Base-by-base conservation (phyloP, 345 rosid genomes). In the Cochlearia excelsa region DNA sequence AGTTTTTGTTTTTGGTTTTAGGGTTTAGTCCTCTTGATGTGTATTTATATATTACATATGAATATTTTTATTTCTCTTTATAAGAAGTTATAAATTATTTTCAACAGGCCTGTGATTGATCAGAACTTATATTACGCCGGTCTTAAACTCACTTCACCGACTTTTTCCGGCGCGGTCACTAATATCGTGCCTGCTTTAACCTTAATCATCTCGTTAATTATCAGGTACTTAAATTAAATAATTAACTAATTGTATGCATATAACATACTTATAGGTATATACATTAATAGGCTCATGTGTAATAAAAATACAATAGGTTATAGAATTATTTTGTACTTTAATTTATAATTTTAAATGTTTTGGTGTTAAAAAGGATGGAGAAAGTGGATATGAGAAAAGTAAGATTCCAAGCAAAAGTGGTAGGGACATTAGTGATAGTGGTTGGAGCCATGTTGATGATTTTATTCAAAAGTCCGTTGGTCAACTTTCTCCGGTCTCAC, bases 161-260 rank as follows among this genome's bases (percentile, higher is more conserved):
- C 86, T 29, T 92, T 88, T 74, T 79, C 98, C 9, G 86, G 95
- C 61, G 97, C 95, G 41, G 74, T 88, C 85, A 86, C 88, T 70
- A 92, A 78, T 67, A 82, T 88, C 81, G 82, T 92, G 31, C 98
- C 98, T 57, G 89, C 95, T 11, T 84, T 92, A 79, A 88, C 97
- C 10, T 86, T 88, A 62, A 75, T 88, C 30, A 84, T 92, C 83
- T 94, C 98, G 54, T 74, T 77, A 56, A 53, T 75, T 41, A 74
- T 10, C 78, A 66, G 85, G 81, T 78, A 69, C 51, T 7, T 23
- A 61, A 46, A 31, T 23, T 47, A 7, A 46, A 63, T 38, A 30
- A 33, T 46, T 23, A 30, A 33, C 2, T 42, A 5, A 44, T 23
- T 9, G 29, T 31, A 59, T 3, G 44, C 23, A 48, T 40, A 31